A percentile compares a stretch with the other conserved stretches of the same genome.
These are phyloP conservation scores for Blastobotrys terrestris DNA, from an alignment of 805 yeast species.

Conservation along the genomic window DNA sequence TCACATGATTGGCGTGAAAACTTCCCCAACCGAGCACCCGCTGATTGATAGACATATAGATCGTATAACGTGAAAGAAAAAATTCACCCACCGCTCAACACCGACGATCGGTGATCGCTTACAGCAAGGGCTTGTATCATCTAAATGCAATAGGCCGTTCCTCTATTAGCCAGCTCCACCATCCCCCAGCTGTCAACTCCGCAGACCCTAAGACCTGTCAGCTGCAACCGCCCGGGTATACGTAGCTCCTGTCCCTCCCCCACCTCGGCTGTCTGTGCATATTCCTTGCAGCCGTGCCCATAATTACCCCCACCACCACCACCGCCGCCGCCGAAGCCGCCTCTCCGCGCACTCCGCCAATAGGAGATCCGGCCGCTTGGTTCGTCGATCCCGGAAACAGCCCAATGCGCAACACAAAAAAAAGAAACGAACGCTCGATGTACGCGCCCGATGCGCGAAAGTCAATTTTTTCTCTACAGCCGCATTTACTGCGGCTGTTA, in stretches of 20 bases:
- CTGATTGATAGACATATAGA: neutral
- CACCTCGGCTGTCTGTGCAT: neutral
- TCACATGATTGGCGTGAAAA: neutral
- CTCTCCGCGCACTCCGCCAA: neutral
- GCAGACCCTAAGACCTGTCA: no score
- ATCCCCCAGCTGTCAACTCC: no score
- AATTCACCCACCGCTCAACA: neutral
- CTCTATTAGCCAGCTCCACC: no score
- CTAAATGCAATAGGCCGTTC: no score
- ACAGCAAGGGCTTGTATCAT: no score
- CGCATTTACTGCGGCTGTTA: no score
- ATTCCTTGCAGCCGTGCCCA: neutral
- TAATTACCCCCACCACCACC: neutral
- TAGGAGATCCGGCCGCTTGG: neutral
- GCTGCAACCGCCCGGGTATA: no score
- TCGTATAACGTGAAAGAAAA: neutral
- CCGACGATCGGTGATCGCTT: neutral
- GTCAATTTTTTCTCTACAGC: no score
- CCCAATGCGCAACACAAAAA: neutral
- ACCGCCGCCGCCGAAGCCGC: no score
- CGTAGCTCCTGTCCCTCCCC: no score
- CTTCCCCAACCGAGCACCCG: neutral
- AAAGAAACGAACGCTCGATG: neutral
- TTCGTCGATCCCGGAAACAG: neutral
- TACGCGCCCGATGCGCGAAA: no score